Base-by-base conservation (phyloP, 345 rosid species). In the Eucalyptus erythrocorys region DNA sequence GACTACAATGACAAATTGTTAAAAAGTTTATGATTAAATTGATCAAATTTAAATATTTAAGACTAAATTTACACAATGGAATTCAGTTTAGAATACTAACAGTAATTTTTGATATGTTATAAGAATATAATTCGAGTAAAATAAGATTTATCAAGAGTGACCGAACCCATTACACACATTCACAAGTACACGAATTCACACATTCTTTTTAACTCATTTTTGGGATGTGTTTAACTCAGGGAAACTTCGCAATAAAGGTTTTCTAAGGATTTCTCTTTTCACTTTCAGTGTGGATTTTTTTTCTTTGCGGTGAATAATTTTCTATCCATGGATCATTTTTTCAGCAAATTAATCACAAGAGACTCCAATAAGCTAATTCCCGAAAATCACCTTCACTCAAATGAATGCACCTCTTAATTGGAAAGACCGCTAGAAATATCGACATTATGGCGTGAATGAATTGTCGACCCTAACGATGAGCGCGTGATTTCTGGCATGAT, bases 11-110 rank as follows among this genome's bases (percentile, higher is more conserved):
- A 61, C 32, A 61, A 30, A 61, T n/a, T n/a, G 1, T 64, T 5
- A 14, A 64, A 64, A 64, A 0, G 0, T 4, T 64, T 64, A 13
- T 4, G 1, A 64, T 2, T n/a, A 64, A 4, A 64, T 64, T n/a
- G 3, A 15, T 0, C 0, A 64, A 64, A 64, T 64, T n/a, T 4
- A n/a, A 64, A n/a, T 13, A 15, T 30, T 64, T n/a, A 64, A 15
- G 4, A 12, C 10, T 0, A 32, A n/a, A 64, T n/a, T 14, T 0
- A 51, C 10, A 51, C 10, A 51, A 51, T 51, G 0, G 5, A 51
- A 51, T 51, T 21, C 0, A 21, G 10, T 51, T 1, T 51, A 51
- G 10, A 64, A 16, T 68, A 68, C 13, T 17, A 34, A 71, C 4
- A 10, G 4, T 10, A 71, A 8, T 32, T 68, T 21, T 68, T 5